Conservation (phyloP, 1,284 basidiomycete genomes). For the Rhodotorula sp. region DNA sequence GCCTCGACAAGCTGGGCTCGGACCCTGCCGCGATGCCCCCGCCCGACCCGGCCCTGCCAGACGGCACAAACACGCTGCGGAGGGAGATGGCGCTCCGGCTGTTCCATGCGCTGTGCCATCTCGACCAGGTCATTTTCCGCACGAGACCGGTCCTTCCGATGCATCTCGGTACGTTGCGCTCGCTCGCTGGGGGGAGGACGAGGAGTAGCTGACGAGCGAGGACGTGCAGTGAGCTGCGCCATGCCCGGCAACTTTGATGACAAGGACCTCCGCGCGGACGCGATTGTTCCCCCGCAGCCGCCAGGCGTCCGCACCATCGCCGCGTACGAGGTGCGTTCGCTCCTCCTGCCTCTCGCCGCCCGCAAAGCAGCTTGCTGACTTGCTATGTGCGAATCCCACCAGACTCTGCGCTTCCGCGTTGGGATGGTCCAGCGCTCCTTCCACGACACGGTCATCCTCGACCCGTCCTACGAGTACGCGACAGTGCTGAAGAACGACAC, state of each 20-base stretch:
- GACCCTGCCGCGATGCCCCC: conserved; percentile 36
- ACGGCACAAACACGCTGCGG: conserved; percentile 19
- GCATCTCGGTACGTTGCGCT: not conserved
- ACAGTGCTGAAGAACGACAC: conserved; percentile 11
- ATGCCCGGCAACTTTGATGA: conserved; percentile 39
- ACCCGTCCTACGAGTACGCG: conserved; percentile 26
- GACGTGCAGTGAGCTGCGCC: conserved; percentile 18
- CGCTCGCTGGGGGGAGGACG: not conserved
- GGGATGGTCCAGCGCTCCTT: conserved; percentile 23
- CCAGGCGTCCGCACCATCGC: conserved; percentile 22
- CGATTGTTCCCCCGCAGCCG: conserved; percentile 16
- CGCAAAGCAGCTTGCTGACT: no score
- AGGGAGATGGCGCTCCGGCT: conserved; percentile 33
- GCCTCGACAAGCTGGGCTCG: conserved; percentile 36
- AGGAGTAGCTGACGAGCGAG: not conserved
- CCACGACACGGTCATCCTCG: conserved; percentile 34
- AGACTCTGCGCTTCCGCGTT: conserved; percentile 11
- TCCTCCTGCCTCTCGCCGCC: not conserved
- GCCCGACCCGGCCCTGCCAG: conserved; percentile 31
- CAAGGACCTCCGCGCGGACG: conserved; percentile 24
- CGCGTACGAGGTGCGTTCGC: conserved; percentile 20
- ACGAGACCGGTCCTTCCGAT: conserved; percentile 17
- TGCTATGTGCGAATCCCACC: not conserved
- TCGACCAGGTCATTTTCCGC: conserved; percentile 30
- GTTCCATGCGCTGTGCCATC: conserved; percentile 26